Conservation (phyloP, 345 rosid species). For the Pelargonium nanum region DNA sequence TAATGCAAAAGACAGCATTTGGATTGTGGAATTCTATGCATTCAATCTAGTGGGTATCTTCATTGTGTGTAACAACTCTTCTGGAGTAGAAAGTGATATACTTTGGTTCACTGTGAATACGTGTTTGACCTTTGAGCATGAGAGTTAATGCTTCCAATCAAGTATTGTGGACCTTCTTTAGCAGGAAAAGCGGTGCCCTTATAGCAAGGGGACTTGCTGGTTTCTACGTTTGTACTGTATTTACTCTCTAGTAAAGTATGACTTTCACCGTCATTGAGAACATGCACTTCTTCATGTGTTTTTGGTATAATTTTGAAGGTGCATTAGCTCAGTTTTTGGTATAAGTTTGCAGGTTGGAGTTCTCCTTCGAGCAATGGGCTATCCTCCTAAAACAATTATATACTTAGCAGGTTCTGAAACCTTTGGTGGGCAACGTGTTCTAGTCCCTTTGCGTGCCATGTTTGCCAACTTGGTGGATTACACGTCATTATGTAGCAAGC, state of each 20-base stretch:
- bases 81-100: background rate
- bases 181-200: background rate
- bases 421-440: conserved; percentile 88
- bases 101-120: background rate
- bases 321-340: conserved; percentile 8
- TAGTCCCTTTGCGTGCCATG: conserved; percentile 90
- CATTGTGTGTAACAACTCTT: background rate
- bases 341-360: conserved; percentile 69
- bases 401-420: conserved; percentile 90
- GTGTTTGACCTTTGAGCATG: background rate
- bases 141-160: background rate
- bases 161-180: background rate
- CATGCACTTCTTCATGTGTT: too few species aligned
- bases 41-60: background rate
- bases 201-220: background rate
- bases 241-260: background rate
- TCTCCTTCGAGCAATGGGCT: conserved; percentile 85
- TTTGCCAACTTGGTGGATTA: conserved; percentile 66
- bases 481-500: conserved; percentile 62
- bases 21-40: background rate
- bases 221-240: background rate
- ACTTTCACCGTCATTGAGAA: background rate
- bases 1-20: background rate
- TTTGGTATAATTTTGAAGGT: background rate
- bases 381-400: conserved; percentile 70